A percentile compares a stretch with the other conserved stretches of the same genome.
phyloP scores from a whole-genome alignment of 306 rosid genomes.

The Astragalus membranaceus region DNA sequence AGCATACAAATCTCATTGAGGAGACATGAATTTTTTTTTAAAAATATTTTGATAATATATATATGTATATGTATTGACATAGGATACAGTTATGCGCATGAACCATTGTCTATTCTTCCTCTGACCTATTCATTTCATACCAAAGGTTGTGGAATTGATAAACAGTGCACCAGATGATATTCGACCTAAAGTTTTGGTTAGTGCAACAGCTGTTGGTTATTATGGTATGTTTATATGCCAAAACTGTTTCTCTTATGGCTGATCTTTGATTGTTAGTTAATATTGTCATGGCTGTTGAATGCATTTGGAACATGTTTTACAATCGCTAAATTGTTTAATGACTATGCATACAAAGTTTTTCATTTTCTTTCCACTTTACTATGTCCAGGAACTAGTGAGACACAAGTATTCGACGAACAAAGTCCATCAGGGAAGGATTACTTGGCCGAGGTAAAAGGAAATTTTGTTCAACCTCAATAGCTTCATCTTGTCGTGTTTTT shows the following conservation, averaged over 20 bases:
- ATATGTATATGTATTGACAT: background rate
- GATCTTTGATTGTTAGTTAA: background rate
- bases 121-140: constrained; percentile 40
- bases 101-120: constrained; percentile 20
- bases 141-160: too few species aligned
- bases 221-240: constrained; percentile 53
- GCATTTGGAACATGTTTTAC: background rate
- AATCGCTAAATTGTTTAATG: background rate
- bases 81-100: background rate
- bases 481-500: too few species aligned
- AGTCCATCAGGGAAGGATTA: too few species aligned
- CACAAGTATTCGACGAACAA: too few species aligned
- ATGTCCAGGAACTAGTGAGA: too few species aligned
- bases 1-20: constrained; percentile 9
- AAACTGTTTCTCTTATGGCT: constrained; percentile 8
- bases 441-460: too few species aligned
- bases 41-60: background rate
- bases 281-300: background rate
- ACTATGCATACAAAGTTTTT: too few species aligned
- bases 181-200: constrained; percentile 77
- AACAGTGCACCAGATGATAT: too few species aligned
- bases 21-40: background rate
- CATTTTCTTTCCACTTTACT: too few species aligned
- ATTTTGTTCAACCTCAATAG: too few species aligned
- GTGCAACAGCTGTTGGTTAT: constrained; percentile 96